Base-by-base conservation (phyloP, 371 early-diverging fungal species). In the Apophysomyces ossiformis region DNA sequence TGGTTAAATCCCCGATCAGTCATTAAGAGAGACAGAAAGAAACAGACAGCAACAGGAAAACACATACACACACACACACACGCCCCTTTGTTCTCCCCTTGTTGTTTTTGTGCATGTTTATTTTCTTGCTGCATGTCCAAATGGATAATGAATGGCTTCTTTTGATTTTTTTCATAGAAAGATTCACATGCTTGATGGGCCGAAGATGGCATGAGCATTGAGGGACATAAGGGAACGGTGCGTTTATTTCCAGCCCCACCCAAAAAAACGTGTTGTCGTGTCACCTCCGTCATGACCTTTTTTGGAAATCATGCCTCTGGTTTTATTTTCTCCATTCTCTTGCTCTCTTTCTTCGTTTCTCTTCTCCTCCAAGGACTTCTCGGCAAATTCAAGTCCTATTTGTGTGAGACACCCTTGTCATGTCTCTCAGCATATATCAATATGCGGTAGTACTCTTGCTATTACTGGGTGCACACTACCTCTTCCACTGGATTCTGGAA, bases 401-500 rank as follows among this genome's bases (percentile, higher is more conserved):
- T 50, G 54, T 26, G 32, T 41, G 54, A 50, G 54, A 21, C 54
- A 32, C 54, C 54, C 32, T 26, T 56, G 66, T 54, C 59, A 70
- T 70, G 70, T 63, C 66, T 58, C 63, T 66, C 63, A 60, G 66
- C 64, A 59, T 70, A 63, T 58, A 57, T 37, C 63, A 72, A 58
- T 72, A 72, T 72, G 68, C 64, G 21, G 15, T 62, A 56, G 58
- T 68, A 37, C 32, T 72, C 41, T 16, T 63, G 18, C 36, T 68
- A 35, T 36, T 68, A 41, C 38, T 74, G 36, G 47, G 63, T 45
- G 44, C 61, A 37, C 58, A 65, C 15, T 66, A 57, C 39, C 61
- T 70, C 4, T 26, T 70, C 37, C 68, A 66, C 47, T 68, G 70
- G 63, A 37, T 73, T 12, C 64, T 83, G 5, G 72, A 67, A 1